Conservation (phyloP, 257 asterid species). For the Anisodus acutangulus region DNA sequence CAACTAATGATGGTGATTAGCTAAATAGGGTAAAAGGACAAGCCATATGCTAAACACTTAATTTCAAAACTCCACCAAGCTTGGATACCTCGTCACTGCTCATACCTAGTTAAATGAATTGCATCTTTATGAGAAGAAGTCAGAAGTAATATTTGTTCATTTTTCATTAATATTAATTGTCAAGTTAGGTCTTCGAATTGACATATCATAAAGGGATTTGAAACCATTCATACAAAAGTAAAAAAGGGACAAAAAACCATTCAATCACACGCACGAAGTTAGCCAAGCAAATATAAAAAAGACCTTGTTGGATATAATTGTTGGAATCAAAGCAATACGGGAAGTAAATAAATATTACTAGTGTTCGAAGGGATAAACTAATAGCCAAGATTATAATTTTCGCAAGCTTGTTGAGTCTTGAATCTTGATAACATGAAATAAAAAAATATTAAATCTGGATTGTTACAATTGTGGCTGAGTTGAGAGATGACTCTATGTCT, state of each 20-base stretch:
- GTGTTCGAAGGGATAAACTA: no score
- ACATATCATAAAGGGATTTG: neutral
- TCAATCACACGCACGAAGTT: neutral
- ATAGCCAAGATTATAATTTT: no score
- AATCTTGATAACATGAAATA: no score
- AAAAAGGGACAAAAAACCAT: no score
- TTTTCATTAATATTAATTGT: neutral
- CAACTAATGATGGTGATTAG: neutral
- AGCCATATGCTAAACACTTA: constrained; percentile 24
- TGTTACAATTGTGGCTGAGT: no score
- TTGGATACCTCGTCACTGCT: neutral
- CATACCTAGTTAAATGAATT: neutral
- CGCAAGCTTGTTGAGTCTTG: no score
- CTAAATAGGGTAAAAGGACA: constrained; percentile 30
- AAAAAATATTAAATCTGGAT: no score
- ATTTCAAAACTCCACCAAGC: constrained; percentile 33
- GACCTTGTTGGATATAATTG: no score
- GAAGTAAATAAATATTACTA: no score
- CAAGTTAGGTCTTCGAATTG: neutral
- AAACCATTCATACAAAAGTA: neutral
- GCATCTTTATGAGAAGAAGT: neutral
- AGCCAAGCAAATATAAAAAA: neutral
- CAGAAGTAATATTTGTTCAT: neutral
- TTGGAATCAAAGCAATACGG: no score
- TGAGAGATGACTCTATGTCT: no score